Evolutionary conservation across 2,329 filamentous ascomycete species (phyloP).

Genomic region (Venturia pyrina): DNA sequence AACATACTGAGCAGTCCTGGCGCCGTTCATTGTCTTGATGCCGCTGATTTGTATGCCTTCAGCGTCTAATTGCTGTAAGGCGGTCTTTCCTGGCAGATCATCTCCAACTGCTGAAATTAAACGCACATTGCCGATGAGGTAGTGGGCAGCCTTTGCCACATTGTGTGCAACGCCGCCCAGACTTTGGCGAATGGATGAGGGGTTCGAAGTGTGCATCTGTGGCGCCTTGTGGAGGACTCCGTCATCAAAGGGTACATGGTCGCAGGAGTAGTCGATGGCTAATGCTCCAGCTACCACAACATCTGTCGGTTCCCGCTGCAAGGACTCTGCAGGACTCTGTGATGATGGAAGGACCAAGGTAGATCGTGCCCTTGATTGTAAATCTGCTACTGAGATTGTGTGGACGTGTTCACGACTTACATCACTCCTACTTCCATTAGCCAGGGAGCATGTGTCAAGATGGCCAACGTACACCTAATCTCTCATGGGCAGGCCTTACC

Average conservation of each 20-base stretch:
- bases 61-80: constrained; percentile 54
- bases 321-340: background rate
- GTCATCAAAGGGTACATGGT: constrained; percentile 48
- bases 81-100: constrained; percentile 65
- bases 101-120: constrained; percentile 75
- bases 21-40: constrained; percentile 37
- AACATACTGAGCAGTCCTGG: constrained; percentile 80
- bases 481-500: constrained; percentile 17
- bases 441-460: background rate
- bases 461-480: background rate
- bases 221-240: constrained; percentile 29
- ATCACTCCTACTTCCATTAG: background rate
- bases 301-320: constrained; percentile 30
- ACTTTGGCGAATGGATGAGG: constrained; percentile 67
- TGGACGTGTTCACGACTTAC: background rate
- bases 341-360: background rate
- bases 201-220: constrained; percentile 72
- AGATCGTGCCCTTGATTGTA: background rate
- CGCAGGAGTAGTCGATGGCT: constrained; percentile 78
- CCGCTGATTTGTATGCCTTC: constrained; percentile 55
- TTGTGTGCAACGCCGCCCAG: constrained; percentile 90
- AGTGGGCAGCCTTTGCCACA: constrained; percentile 73
- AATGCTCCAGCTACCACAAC: constrained; percentile 87
- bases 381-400: background rate
- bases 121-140: constrained; percentile 54